Evolutionary conservation across 257 asterid genomes (phyloP).

Genomic region (Ocimum tenuiflorum): DNA sequence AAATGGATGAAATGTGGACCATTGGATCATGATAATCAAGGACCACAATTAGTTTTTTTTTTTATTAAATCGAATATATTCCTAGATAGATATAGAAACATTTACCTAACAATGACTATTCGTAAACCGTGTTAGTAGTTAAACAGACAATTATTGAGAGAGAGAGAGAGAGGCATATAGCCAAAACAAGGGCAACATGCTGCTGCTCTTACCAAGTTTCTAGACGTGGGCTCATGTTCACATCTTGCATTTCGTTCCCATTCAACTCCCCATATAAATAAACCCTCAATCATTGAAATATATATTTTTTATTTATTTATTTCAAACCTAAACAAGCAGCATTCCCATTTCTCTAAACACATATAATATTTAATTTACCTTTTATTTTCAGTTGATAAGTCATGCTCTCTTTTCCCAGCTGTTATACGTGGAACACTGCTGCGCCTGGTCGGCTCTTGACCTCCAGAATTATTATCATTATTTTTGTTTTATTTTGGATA

Average conservation of each 20-base stretch:
- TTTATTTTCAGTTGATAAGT: not conserved
- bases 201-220: not conserved
- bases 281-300: slow-evolving; percentile 22
- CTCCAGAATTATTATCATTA: not conserved
- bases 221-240: slow-evolving; percentile 26
- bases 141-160: too few species aligned
- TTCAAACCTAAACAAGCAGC: not conserved
- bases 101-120: too few species aligned
- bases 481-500: not conserved
- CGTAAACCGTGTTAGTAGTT: too few species aligned
- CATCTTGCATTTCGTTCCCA: slow-evolving; percentile 8
- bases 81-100: too few species aligned
- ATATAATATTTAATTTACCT: too few species aligned
- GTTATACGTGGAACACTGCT: slow-evolving; percentile 17
- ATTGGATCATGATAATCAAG: too few species aligned
- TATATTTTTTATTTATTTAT: not conserved
- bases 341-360: not conserved
- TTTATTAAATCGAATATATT: too few species aligned
- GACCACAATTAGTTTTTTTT: too few species aligned
- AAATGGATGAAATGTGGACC: too few species aligned
- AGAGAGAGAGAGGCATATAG: too few species aligned
- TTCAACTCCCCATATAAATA: slow-evolving; percentile 14
- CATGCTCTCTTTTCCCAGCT: not conserved
- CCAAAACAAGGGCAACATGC: too few species aligned
- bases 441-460: slow-evolving; percentile 19